Conservation (phyloP, 2,329 filamentous ascomycete genomes). For the Emmonsia crescens region DNA sequence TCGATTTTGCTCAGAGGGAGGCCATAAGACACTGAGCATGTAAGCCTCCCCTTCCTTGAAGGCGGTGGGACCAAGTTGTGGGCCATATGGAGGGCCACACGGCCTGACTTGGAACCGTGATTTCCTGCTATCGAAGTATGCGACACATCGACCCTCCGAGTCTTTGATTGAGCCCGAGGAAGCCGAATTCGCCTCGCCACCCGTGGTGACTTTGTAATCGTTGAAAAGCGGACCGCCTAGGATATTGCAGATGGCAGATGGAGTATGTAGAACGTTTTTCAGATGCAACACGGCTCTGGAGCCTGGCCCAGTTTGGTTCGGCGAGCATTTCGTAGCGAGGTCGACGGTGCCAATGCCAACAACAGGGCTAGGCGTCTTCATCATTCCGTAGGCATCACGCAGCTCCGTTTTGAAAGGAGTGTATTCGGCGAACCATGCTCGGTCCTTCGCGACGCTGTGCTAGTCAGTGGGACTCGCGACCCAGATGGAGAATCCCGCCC, state of each 20-base stretch:
- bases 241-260: conserved; percentile 9
- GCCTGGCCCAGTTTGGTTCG: conserved; percentile 2
- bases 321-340: conserved; percentile 7
- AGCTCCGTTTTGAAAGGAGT: conserved; percentile 8
- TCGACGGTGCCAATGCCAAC: conserved; percentile 10
- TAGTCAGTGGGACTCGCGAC: not conserved
- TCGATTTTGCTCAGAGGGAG: not conserved
- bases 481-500: not conserved
- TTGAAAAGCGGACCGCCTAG: conserved; percentile 6
- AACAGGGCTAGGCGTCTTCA: not conserved
- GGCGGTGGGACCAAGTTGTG: not conserved
- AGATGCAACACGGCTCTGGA: conserved; percentile 6
- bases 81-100: conserved; percentile 8
- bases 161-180: not conserved
- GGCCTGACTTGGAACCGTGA: conserved; percentile 7
- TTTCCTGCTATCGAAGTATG: conserved; percentile 5
- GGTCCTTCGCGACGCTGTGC: conserved; percentile 9
- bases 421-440: conserved; percentile 12
- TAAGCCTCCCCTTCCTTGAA: not conserved
- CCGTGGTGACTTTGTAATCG: not conserved
- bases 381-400: not conserved
- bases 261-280: conserved; percentile 9
- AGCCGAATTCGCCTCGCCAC: not conserved
- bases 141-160: conserved; percentile 1
- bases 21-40: conserved; percentile 8